phyloP scores from a whole-genome alignment of 345 rosid genomes.

The Hirschfeldia incana region DNA sequence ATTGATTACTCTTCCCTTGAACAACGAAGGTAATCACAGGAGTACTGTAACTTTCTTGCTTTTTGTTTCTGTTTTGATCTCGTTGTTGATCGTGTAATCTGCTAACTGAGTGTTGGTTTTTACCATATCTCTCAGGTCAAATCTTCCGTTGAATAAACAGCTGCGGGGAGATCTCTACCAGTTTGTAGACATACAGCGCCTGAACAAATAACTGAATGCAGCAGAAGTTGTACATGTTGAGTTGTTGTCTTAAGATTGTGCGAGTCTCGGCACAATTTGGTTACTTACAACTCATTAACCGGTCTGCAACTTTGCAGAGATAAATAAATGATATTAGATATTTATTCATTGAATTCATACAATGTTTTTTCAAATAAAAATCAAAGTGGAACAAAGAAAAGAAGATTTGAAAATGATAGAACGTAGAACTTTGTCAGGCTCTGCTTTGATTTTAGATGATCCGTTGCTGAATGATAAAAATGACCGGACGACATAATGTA shows the following conservation, averaged over 20 bases:
- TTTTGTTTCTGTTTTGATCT: background rate
- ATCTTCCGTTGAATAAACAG: constrained; percentile 69
- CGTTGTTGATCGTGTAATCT: background rate
- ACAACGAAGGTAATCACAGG: constrained; percentile 57
- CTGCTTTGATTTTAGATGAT: constrained; percentile 8
- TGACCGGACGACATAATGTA: constrained; percentile 13
- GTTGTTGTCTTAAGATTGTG: background rate
- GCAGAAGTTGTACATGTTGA: background rate
- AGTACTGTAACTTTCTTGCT: background rate
- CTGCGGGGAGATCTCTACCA: constrained; percentile 83
- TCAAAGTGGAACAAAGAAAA: constrained; percentile 13
- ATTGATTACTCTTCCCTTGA: constrained; percentile 81
- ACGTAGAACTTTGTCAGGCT: constrained; percentile 23
- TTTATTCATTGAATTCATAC: background rate
- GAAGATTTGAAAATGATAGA: constrained; percentile 24
- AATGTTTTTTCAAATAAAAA: background rate
- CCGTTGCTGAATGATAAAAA: constrained; percentile 29
- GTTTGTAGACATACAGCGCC: constrained; percentile 66
- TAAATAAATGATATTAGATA: background rate
- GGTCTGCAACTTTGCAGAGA: background rate
- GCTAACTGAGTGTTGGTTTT: background rate
- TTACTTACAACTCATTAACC: background rate
- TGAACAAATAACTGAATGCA: constrained; percentile 39
- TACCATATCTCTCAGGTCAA: constrained; percentile 48
- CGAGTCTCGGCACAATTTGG: background rate